Evolutionary conservation across 768 basidiomycete species (phyloP), one percentile per base, ranked within the genome.

Genomic region (Sistotremastrum suecicum): DNA sequence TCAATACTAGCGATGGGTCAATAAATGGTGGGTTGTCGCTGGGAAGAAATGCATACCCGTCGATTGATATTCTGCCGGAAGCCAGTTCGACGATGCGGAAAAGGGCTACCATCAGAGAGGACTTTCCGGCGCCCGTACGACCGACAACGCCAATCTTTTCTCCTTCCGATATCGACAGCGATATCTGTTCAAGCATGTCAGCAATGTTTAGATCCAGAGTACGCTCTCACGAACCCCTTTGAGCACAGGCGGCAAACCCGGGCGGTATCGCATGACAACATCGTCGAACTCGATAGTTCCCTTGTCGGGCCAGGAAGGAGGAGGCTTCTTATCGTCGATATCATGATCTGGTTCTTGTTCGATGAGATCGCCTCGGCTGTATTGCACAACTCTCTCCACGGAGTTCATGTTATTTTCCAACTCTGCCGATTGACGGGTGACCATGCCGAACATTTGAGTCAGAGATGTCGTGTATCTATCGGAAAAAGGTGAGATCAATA

Each of bases 91-190:
- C 76, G 49, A 86, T 74, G 20, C 81, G 67, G 57, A 80, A 76
- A 3, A 87, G 62, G 2, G 76, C 71, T 46, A 79, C 63, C 56
- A 82, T 74, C 44, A 87, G 65, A 1, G 78, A 77, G 0, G 70
- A 73, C 54, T 76, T 76, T 20, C 75, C 77, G 0, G 76, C 75
- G 1, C 78, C 80, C 1, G 70, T 72, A 45, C 60, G 58, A 38
- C 83, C 83, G 6, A 87, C 82, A 35, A 87, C 74, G 9, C 83
- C 84, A 45, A 87, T 76, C 64, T 84, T 83, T 61, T 88, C 82
- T 0, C 79, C 78, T 0, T 72, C 72, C 2, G 64, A 60, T 39
- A 87, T 71, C n/a, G 61, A 61, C 52, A 86, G 41, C 4, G 71
- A 71, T 12, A 87, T 64, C 20, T 20, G 20, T 20, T 20, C 1